These are phyloP conservation scores for Kwoniella dejecticola DNA, from an alignment of 768 basidiomycete genomes.

Conservation along the genomic window DNA sequence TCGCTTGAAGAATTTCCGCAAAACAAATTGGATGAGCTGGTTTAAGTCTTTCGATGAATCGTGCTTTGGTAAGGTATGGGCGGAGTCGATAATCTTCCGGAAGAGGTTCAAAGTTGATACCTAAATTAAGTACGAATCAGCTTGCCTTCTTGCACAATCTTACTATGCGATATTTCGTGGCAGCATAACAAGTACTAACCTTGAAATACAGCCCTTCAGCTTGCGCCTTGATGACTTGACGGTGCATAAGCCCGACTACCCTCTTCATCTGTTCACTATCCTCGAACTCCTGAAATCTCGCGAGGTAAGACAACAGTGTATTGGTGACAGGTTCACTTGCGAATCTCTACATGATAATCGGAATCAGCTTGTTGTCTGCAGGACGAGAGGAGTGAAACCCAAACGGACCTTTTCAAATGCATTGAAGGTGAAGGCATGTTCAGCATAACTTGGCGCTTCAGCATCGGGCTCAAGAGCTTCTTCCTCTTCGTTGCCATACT, in stretches of 20 bases:
- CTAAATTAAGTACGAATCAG: constrained; percentile 58
- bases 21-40: constrained; percentile 77
- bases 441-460: constrained; percentile 66
- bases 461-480: constrained; percentile 61
- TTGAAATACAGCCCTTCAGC: constrained; percentile 96
- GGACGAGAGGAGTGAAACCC: too few species aligned
- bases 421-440: constrained; percentile 89
- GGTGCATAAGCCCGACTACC: constrained; percentile 82
- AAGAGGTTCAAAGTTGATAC: constrained; percentile 87
- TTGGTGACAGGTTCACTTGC: constrained; percentile 81
- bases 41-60: constrained; percentile 80
- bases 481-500: constrained; percentile 63
- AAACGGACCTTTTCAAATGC: constrained; percentile 78
- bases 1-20: constrained; percentile 92
- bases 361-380: neutral
- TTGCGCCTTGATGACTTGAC: constrained; percentile 85
- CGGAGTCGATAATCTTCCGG: constrained; percentile 78
- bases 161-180: too few species aligned
- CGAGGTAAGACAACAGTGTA: constrained; percentile 79
- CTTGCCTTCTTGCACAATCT: too few species aligned
- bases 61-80: constrained; percentile 70
- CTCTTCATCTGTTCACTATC: constrained; percentile 80
- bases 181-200: constrained; percentile 58
- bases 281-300: constrained; percentile 78
- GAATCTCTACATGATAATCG: constrained; percentile 70